Evolutionary conservation across 2,329 filamentous ascomycete genomes (phyloP).

Genomic region (Colletotrichum horii): DNA sequence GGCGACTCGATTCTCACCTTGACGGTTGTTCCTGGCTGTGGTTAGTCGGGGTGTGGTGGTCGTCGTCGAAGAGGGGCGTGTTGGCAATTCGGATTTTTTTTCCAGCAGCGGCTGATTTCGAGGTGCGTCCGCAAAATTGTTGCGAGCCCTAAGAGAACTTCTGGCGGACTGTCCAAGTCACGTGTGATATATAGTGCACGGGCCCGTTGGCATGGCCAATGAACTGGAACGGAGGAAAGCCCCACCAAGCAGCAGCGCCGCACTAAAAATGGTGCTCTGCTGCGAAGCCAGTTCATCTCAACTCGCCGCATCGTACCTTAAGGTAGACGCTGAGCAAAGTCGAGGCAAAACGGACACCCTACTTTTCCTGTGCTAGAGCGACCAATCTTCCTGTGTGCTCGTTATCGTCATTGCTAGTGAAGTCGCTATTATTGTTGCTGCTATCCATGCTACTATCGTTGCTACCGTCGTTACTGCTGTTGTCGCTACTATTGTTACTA

Average conservation of each 20-base stretch:
- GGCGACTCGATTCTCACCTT: constrained; percentile 37
- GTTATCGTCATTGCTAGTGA: rapidly evolving
- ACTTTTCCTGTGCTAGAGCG: neutral
- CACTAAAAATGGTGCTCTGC: neutral
- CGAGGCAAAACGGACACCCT: neutral
- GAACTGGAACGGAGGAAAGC: neutral
- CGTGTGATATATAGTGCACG: no score
- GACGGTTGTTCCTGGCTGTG: constrained; percentile 44
- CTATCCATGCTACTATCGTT: neutral
- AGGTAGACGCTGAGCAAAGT: neutral
- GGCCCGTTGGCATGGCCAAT: neutral
- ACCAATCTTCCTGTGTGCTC: rapidly evolving
- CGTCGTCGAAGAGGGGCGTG: no score
- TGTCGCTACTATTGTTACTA: no score
- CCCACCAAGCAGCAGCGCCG: neutral
- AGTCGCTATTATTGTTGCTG: neutral
- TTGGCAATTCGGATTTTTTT: neutral
- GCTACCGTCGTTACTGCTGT: no score
- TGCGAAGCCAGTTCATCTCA: neutral
- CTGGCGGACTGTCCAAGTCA: no score
- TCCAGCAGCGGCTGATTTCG: no score
- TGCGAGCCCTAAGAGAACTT: no score
- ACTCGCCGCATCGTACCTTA: neutral
- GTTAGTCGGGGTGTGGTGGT: constrained; percentile 26
- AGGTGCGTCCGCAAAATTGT: no score